Evolutionary conservation across 257 asterid genomes (phyloP), one percentile per base, ranked within the genome.

Genomic region (Gentiana macrophylla): DNA sequence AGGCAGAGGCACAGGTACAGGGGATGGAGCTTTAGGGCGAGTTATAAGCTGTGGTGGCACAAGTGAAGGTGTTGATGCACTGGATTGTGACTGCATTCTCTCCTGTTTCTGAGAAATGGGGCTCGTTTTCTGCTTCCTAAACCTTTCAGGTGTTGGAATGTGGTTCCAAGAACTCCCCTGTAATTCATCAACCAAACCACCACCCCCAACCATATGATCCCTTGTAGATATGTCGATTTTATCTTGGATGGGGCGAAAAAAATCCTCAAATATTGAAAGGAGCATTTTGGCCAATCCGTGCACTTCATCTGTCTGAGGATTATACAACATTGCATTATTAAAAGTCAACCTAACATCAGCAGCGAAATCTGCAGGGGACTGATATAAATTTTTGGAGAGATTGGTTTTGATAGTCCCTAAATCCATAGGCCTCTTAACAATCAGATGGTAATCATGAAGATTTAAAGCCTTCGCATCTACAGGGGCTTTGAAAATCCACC

Each of bases 401-500:
- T 92, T 92, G 4, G 80, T 52, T 59, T 80, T 85, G 4, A 88
- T 97, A 32, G 97, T 80, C 2, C 99, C 97, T 50, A 92, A 84
- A 81, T 92, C 99, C 99, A 88, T 85, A 4, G 97, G 99, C 47
- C 80, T 67, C 78, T 86, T 83, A 57, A 92, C 88, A 70, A 92
- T 92, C 71, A 60, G 65, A 57, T 88, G 97, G 63, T 88, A 92
- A 80, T 92, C 99, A 56, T 78, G 94, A 67, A 85, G 95, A 54
- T 81, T 81, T 49, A 85, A 12, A 7, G 68, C 72, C 43, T 41
- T 80, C 0, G 93, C 99, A 68, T 92, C 89, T 5, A 92, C 95
- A 0, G 99, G 97, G 1, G 44, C 45, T 51, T 67, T 83, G 76
- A 92, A 92, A 35, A 83, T 50, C 76, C 81, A 78, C 32, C 83